Base-by-base conservation (phyloP, 805 yeast species). In the Wickerhamiella azymoides region DNA sequence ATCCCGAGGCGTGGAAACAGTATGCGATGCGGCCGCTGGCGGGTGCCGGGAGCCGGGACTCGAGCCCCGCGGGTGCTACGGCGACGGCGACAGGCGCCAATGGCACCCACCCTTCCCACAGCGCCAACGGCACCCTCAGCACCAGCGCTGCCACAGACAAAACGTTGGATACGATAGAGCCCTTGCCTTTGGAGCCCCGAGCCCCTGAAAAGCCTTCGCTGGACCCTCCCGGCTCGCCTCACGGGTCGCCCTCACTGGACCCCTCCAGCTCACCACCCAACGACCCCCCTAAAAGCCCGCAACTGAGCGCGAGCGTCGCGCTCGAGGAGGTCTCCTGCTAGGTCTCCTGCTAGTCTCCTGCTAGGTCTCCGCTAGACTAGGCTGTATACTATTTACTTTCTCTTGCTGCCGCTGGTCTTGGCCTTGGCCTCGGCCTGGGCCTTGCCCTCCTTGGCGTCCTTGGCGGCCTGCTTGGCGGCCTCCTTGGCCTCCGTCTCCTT, bases 1-100 rank as follows among this genome's bases (percentile, higher is more conserved):
- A 56, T 43, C 54, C 53, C 10, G 50, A 52, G 9, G 59, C 58
- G 10, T 56, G 59, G 59, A 51, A 55, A 13, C 27, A 18, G 32
- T 42, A 26, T 16, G 47, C 30, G n/a, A 39, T 30, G 43, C 33
- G 42, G n/a, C 41, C 42, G 18, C 28, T 30, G 10, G 39, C 35
- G 10, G 43, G 21, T 19, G 16, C 30, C 36, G 32, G 37, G 19
- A 17, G 24, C 30, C 6, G 24, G 7, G 24, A 21, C 24, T 21
- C 24, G 7, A 21, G 24, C 24, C 7, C 24, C 7, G 24, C 24
- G 24, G 24, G 24, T 7, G 6, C 24, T 21, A 7, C 24, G 24
- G 24, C 6, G 24, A 7, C 24, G 4, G 24, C 24, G 7, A 7
- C 24, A 7, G 24, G 6, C 24, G 7, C 24, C 24, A 21, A 21